phyloP scores from a whole-genome alignment of 129 eudicot genomes.

The Calendula officinalis region DNA sequence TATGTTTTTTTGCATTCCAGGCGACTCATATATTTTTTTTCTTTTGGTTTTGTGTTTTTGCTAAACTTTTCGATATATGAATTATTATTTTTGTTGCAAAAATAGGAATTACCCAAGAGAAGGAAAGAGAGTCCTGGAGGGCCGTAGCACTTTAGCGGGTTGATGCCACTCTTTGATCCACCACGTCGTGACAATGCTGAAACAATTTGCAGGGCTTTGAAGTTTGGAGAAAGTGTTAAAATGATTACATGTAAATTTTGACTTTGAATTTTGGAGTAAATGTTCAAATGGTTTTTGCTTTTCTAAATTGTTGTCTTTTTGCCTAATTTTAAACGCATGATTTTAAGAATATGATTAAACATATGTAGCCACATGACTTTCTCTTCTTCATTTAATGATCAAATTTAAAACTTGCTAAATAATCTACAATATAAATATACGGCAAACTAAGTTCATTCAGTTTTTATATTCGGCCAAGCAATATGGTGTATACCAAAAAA shows the following conservation, averaged over 20 bases:
- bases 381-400: no score
- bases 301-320: no score
- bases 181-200: constrained; percentile 99
- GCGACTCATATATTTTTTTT: constrained; percentile 26
- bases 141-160: constrained; percentile 97
- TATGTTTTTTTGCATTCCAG: constrained; percentile 91
- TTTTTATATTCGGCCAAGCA: no score
- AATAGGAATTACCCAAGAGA: constrained; percentile 96
- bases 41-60: not conserved
- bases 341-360: no score
- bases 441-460: no score
- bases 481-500: no score
- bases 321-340: no score
- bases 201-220: constrained; percentile 91
- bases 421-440: no score
- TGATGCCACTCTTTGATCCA: constrained; percentile 97
- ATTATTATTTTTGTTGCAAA: not conserved
- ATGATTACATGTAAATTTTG: constrained; percentile 79
- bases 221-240: constrained; percentile 96
- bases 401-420: no score
- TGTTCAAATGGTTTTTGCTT: no score
- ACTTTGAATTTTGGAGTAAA: no score
- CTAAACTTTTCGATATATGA: constrained; percentile 10
- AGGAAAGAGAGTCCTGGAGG: constrained; percentile 95
- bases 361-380: no score